Evolutionary conservation across 2,329 filamentous ascomycete species (phyloP).

Genomic region (Nannizzia gypsea): DNA sequence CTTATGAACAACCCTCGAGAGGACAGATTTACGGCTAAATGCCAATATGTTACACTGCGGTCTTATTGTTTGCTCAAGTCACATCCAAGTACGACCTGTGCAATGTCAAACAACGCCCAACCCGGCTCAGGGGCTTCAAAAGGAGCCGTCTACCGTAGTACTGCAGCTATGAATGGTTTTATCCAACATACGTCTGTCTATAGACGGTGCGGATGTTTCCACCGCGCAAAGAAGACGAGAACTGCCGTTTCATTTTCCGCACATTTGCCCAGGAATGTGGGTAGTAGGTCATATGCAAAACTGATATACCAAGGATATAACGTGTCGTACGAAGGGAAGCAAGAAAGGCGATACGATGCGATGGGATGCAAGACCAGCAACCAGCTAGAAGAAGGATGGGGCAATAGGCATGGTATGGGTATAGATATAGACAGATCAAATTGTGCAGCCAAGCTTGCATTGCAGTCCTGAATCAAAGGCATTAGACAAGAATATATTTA

Average conservation of each 20-base stretch:
- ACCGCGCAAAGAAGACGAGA: neutral
- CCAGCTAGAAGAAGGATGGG: neutral
- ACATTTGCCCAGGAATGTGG: neutral
- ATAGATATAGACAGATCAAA: neutral
- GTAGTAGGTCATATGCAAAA: neutral
- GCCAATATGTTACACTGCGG: neutral
- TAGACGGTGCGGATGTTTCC: neutral
- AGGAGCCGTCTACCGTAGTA: too few species aligned
- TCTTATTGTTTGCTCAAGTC: constrained; percentile 1
- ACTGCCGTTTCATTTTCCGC: neutral
- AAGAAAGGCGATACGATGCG: neutral
- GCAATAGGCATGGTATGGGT: neutral
- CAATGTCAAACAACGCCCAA: neutral
- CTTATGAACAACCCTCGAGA: neutral
- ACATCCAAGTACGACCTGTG: neutral
- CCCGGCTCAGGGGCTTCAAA: neutral
- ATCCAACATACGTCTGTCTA: neutral
- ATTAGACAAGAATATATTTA: neutral
- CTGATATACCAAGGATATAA: neutral
- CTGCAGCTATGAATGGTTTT: too few species aligned
- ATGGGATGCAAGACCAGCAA: neutral
- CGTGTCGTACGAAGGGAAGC: neutral
- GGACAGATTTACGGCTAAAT: neutral
- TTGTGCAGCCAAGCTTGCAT: neutral
- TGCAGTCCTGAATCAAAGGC: neutral